Base-by-base conservation (phyloP, 2,329 filamentous ascomycete species). In the Alternaria gaisen region DNA sequence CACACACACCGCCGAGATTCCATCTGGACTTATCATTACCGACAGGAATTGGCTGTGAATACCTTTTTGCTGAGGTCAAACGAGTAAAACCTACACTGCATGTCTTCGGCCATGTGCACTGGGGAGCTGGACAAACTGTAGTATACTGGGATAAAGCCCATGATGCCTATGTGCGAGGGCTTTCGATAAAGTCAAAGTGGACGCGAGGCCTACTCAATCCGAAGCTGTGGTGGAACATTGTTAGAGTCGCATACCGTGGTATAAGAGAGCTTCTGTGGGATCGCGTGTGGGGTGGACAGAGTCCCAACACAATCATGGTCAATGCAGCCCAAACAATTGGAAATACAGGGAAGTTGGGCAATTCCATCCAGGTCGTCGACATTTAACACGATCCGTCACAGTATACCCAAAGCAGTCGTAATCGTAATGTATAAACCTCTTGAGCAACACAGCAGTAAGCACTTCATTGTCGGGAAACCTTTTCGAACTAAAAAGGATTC, bases 21-120 rank as follows among this genome's bases (percentile, higher is more conserved):
- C 92, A 97, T 74, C 83, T 89, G 78, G 79, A 91, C 80, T 67
- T 90, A 71, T 83, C 87, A 0, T 34, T 79, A 52, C 86, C 87
- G 79, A 73, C 82, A 77, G 87, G 84, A 3, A 80, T 93, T 44
- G 93, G 92, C 56, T 94, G 91, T 66, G 86, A 88, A 7, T 85
- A 86, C 57, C 84, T 97, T 6, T 83, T 94, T 6, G 79, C 83
- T 14, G 93, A 96, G 72, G 78, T 91, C 18, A 92, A 90, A 88
- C 86, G 90, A 36, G 87, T 93, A 11, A 88, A 87, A 63, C 93
- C 93, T 0, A 83, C 83, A 12, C 81, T 97, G 14, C 92, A 97
- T 77, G 85, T 97, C 48, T 97, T 95, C 75, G 93, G 93, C 1
- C 93, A 97, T 78, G 86, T 94, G 24, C 93, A 97, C 80, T 90